Evolutionary conservation across 2,329 filamentous ascomycete genomes (phyloP), one percentile per base, ranked within the genome.

Genomic region (Calonectria hongkongensis): DNA sequence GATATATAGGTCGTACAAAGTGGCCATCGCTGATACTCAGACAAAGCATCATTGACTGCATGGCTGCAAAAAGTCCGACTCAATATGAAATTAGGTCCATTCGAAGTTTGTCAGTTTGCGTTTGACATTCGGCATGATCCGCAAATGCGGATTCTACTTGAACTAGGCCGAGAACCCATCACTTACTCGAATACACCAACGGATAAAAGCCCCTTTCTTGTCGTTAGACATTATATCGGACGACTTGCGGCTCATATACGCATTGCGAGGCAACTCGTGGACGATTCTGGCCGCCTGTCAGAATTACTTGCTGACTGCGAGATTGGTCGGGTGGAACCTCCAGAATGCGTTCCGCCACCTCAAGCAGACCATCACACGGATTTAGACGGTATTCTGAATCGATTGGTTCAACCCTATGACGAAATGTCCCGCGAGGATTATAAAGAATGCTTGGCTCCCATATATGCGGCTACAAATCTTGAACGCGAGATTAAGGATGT

Each of bases 221-320:
- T 60, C 3, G 79, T 84, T 6, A 78, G 80, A 5, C 88, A 89
- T 74, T 81, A 82, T 41, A 76, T 90, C 9, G 87, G 88, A 2
- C 82, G 87, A 0, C 76, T 90, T 2, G 85, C 84, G n/a, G 79
- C 86, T 27, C 85, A 86, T 65, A 77, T 86, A 2, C 82, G 86
- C 12, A 84, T 85, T 1, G 79, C 83, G 0, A 80, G 81, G 4
- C 73, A 83, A 10, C 80, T 90, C 0, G 62, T 88, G 1, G 74
- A 81, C 8, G 82, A 85, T 64, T 77, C 81, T 2, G 60, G 58
- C 3, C 70, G 73, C 13, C 43, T 88, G 9, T 71, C 72, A 2
- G 66, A 80, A 2, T 47, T 88, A 0, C 76, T 88, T 0, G 76
- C 81, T 25, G 69, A 74, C 10, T 83, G 76, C 65, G 48, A 78